Evolutionary conservation across 306 rosid species (phyloP).

Genomic region (Prinsepia uniflora): DNA sequence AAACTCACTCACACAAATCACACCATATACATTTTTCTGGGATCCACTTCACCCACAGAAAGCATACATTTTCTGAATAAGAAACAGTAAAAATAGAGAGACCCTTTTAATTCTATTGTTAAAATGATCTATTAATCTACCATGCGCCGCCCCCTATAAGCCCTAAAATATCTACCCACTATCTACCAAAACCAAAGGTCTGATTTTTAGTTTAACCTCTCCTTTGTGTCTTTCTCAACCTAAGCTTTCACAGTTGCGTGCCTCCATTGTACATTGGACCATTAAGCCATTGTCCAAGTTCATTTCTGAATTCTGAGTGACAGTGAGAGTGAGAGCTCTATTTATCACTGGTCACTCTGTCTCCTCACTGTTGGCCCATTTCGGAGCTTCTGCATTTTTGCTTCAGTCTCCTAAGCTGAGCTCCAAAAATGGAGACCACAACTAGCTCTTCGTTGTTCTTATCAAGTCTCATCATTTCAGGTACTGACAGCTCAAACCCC

Average conservation of each 20-base stretch:
- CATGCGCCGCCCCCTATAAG: not conserved
- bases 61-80: no score
- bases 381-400: not conserved
- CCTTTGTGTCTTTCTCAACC: not conserved
- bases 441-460: not conserved
- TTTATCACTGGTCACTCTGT: not conserved
- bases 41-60: no score
- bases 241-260: constrained; percentile 9
- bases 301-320: not conserved
- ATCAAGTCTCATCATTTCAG: constrained; percentile 6
- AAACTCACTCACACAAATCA: not conserved
- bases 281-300: not conserved
- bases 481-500: constrained; percentile 10
- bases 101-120: not conserved
- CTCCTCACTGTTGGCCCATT: not conserved
- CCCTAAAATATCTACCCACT: constrained; percentile 7
- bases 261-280: not conserved
- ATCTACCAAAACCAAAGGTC: no score
- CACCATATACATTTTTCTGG: not conserved
- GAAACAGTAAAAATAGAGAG: no score
- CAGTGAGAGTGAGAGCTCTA: not conserved
- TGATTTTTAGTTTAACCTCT: not conserved
- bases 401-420: constrained; percentile 1
- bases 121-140: no score
- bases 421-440: constrained; percentile 5